Base-by-base conservation (phyloP, 2,329 filamentous ascomycete species). In the Xylariaceae sp. region DNA sequence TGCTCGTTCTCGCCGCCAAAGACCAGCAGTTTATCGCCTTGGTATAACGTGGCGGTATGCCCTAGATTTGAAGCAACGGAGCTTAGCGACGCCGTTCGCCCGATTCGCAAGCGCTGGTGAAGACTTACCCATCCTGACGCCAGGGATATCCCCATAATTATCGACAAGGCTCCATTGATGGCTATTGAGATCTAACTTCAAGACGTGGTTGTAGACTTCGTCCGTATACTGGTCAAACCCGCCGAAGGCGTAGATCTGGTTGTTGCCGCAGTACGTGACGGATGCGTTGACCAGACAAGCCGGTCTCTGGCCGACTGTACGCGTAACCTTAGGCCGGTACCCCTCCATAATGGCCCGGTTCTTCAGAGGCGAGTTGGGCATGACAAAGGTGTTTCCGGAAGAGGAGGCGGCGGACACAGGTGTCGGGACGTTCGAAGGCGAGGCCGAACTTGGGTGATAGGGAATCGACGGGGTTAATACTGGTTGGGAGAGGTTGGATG, bases 1-100 rank as follows among this genome's bases (percentile, higher is more conserved):
- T 97, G 92, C 61, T 98, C 92, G 63, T 98, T 98, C 67, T 98
- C 92, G 50, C 92, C 92, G 40, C 92, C 92, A 59, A 96, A 98
- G 2, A 98, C 88, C 2, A 98, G 74, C n/a, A 98, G 72, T 63
- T 97, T 97, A 63, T 90, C 84, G 45, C 87, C 88, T 64, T 94
- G 80, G 69, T 95, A 96, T 1, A 98, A 73, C 23, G 87, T 95
- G 18, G 92, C 89, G 31, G 92, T 97, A 59, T 98, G 92, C 21
- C 89, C 88, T 94, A 54, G 34, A 51, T 26, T 41, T 11, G 33
- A 11, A 24, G 6, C 11, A 26, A 39, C 12, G 32, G n/a, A n/a
- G n/a, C n/a, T n/a, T n/a, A n/a, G n/a, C n/a, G n/a, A n/a, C n/a
- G n/a, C n/a, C n/a, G n/a, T n/a, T n/a, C n/a, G n/a, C n/a, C n/a